These are phyloP conservation scores for Aspergillus ochraceus DNA, from an alignment of 2,329 filamentous ascomycete genomes.

Conservation along the genomic window DNA sequence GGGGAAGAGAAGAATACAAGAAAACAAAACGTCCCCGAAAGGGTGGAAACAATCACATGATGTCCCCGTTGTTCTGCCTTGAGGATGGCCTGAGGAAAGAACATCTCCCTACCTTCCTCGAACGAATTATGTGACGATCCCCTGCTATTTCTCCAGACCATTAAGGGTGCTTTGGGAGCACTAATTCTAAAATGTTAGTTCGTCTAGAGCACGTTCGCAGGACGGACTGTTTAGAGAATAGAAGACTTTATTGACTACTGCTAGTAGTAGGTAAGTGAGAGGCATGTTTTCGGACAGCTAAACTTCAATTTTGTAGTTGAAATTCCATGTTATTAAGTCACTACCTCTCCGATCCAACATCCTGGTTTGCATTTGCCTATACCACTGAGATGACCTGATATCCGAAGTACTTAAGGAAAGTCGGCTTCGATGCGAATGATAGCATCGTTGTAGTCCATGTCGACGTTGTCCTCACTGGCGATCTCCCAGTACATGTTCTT, in stretches of 20 bases:
- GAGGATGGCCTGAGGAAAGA: not conserved
- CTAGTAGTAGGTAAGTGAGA: not conserved
- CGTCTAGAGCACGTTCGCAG: no score
- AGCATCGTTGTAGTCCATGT: constrained; percentile 4
- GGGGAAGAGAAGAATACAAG: not conserved
- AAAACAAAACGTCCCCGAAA: not conserved
- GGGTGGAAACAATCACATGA: not conserved
- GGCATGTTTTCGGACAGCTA: not conserved
- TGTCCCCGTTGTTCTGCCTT: not conserved
- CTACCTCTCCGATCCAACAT: not conserved
- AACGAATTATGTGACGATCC: no score
- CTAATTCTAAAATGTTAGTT: no score
- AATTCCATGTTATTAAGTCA: not conserved
- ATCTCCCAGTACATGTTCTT: constrained; percentile 3
- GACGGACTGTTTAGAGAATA: no score
- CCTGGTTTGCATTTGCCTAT: not conserved
- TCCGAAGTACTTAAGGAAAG: not conserved
- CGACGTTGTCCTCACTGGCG: not conserved
- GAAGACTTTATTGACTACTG: no score
- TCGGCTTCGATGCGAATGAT: constrained; percentile 1
- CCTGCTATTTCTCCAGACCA: no score
- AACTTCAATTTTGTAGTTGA: not conserved
- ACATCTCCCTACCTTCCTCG: not conserved
- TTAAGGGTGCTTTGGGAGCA: no score
- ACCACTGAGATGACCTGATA: not conserved